A percentile compares a stretch with the other conserved stretches of the same genome.
These are phyloP conservation scores for Cyclanthera cordifolia DNA, from an alignment of 306 rosid genomes.

Conservation along the genomic window DNA sequence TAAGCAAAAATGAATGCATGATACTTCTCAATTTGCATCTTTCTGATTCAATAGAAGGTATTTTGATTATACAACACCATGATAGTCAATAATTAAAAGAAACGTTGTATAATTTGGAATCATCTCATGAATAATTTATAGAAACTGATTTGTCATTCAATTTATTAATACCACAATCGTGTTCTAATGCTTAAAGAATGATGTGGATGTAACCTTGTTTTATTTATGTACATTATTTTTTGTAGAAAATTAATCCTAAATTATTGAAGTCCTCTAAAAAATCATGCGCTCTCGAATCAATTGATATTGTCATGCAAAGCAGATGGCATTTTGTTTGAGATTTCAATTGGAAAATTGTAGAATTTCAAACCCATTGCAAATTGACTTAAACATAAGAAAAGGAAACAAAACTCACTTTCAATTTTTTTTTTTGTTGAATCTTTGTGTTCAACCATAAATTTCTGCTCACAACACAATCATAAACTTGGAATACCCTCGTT, in stretches of 20 bases:
- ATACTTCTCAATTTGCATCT: too few relatives aligned
- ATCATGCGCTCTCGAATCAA: neutral
- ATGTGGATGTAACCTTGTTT: neutral
- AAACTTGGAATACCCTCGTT: slow-evolving; percentile 76
- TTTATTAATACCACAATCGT: neutral
- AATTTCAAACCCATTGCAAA: neutral
- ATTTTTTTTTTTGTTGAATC: slow-evolving; percentile 40
- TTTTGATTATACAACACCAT: too few relatives aligned
- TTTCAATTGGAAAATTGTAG: neutral
- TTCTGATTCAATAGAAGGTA: too few relatives aligned
- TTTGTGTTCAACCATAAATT: slow-evolving; percentile 66
- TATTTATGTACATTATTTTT: neutral
- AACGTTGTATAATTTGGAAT: neutral
- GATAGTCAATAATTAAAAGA: too few relatives aligned
- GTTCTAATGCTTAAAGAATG: neutral
- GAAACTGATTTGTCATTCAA: neutral
- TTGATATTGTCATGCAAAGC: neutral
- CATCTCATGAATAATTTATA: neutral
- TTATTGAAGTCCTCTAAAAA: neutral
- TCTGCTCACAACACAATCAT: slow-evolving; percentile 73
- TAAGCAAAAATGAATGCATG: too few relatives aligned
- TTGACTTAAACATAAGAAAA: neutral
- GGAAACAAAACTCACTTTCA: slow-evolving; percentile 48
- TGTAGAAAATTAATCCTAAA: neutral
- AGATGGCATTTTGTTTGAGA: neutral